Evolutionary conservation across 208 protist species (phyloP).

Genomic region (Trypanosoma congolense): DNA sequence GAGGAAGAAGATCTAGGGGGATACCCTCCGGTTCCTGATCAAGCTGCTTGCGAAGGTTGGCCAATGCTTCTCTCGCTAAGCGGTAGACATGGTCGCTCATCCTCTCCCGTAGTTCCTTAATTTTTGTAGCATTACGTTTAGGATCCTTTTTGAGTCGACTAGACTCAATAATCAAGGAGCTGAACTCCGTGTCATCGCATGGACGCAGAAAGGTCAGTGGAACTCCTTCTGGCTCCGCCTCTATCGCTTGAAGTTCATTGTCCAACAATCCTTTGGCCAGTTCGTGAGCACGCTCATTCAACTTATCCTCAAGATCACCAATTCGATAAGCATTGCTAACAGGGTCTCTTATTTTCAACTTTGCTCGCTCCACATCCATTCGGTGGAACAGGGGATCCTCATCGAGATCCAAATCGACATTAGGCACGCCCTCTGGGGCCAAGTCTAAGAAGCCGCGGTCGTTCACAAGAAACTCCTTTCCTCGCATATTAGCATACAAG

Average conservation of each 20-base stretch:
- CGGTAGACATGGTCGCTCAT: constrained; percentile 56
- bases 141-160: constrained; percentile 39
- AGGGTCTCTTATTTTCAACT: constrained; percentile 49
- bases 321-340: constrained; percentile 33
- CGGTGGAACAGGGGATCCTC: constrained; percentile 57
- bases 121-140: constrained; percentile 12
- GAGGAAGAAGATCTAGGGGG: constrained; percentile 46
- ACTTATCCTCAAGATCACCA: constrained; percentile 41
- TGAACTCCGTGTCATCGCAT: constrained; percentile 52
- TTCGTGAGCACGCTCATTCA: constrained; percentile 57
- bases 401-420: constrained; percentile 50
- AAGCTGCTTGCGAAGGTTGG: constrained; percentile 46
- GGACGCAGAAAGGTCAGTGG: constrained; percentile 44
- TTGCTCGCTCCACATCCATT: constrained; percentile 69
- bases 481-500: constrained; percentile 43
- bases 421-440: constrained; percentile 42
- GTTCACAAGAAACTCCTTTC: constrained; percentile 23
- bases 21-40: constrained; percentile 58
- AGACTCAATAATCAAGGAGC: constrained; percentile 30
- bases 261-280: constrained; percentile 62
- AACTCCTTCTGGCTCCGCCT: constrained; percentile 54
- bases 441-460: constrained; percentile 63
- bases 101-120: constrained; percentile 39
- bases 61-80: constrained; percentile 49
- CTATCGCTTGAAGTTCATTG: constrained; percentile 54